Conservation (phyloP, 75 land plant species). For the Azolla pinnata region DNA sequence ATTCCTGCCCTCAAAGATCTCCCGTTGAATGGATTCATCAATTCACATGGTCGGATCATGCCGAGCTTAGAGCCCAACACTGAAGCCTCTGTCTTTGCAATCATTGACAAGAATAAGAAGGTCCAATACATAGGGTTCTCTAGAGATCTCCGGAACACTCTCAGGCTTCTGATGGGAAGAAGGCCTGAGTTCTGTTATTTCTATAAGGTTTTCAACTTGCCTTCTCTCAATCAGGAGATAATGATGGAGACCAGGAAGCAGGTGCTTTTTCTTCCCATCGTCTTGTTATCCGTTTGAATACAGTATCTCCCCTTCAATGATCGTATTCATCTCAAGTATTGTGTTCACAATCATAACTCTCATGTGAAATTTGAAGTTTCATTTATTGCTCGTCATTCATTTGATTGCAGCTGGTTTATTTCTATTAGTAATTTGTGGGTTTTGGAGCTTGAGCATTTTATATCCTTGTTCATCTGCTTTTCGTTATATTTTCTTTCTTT, state of each 20-base stretch:
- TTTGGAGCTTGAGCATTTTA: too few species aligned
- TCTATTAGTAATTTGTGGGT: too few species aligned
- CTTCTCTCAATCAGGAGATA: conserved; percentile 25
- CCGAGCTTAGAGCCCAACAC: conserved; percentile 24
- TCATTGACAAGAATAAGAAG: conserved; percentile 35
- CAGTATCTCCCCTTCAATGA: too few species aligned
- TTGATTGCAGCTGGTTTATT: not conserved
- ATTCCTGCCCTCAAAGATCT: conserved; percentile 19
- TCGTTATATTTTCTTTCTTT: too few species aligned
- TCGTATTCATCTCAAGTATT: too few species aligned
- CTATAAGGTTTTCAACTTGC: conserved; percentile 29
- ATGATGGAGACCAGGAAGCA: conserved; percentile 29
- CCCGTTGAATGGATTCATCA: conserved; percentile 24
- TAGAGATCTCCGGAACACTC: conserved; percentile 36
- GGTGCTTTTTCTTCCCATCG: too few species aligned
- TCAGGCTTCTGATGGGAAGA: conserved; percentile 36
- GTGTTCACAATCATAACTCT: too few species aligned
- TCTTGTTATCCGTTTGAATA: too few species aligned
- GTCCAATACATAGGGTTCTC: conserved; percentile 45
- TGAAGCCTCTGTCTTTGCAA: conserved; percentile 30
- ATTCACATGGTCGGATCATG: conserved; percentile 30
- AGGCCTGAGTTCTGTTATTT: conserved; percentile 40
- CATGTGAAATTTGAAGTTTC: too few species aligned
- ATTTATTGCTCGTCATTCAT: too few species aligned
- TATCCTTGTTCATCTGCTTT: too few species aligned